Base-by-base conservation (phyloP, 495 filamentous ascomycete genomes). In the Tirmania nivea region DNA sequence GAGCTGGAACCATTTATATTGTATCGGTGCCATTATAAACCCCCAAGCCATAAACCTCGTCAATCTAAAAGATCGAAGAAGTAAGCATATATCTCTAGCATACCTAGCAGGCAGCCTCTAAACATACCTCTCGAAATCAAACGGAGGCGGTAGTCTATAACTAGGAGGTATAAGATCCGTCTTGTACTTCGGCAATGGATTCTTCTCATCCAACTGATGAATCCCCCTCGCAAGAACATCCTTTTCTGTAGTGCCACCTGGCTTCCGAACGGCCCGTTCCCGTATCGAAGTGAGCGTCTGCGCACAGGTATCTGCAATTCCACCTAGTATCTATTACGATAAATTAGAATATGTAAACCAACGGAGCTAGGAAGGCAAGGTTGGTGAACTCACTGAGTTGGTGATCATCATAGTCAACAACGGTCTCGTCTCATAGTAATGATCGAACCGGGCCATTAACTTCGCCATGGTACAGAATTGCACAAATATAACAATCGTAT, bases 321-420 rank as follows among this genome's bases (percentile, higher is more conserved):
- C 61, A 57, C 86, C 51, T 49, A 65, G 62, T 35, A 65, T 50
- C 60, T 63, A 31, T 31, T 7, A 31, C 25, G 35, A 8, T 6
- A 16, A 5, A 34, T 42, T 17, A 16, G 25, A 16, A 48, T 45
- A 11, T 54, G 10, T 3, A 3, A 7, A 31, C 2, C 3, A 31
- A 31, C 25, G 25, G 7, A 31, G 25, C 25, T 31, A 50, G 21
- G 21, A 6, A 5, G n/a, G 16, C 5, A 34, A 45, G 34, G 35
- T 48, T 52, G 19, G 39, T 34, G 60, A 54, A 67, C 76, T 64
- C 78, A 97, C 81, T 54, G 90, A 82, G 68, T 97, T 97, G 59
- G 86, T 89, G 56, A 95, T 83, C 90, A 96, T 97, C 66, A 89
- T 97, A 45, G 90, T 97, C 56, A 97, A 73, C 37, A 97, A 85